Conservation (phyloP, 148 eudicot genomes). For the Dysphania ambrosioides region DNA sequence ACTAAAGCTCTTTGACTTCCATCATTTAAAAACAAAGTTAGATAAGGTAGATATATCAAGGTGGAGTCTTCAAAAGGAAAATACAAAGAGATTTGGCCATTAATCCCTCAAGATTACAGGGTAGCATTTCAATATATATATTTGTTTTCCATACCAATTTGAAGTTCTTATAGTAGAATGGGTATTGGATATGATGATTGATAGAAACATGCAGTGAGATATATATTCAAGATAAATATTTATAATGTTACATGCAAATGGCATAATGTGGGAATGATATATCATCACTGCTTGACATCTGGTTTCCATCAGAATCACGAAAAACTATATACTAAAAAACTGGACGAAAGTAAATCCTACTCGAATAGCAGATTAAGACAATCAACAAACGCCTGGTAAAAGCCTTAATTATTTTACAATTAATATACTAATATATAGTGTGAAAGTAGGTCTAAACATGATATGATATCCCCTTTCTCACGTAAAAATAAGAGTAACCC, state of each 20-base stretch:
- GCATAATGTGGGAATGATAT: too few species aligned
- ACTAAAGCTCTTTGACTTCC: too few species aligned
- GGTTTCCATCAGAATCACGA: neutral
- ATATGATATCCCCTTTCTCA: slow-evolving; percentile 14
- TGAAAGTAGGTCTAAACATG: slow-evolving; percentile 25
- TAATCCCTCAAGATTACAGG: too few species aligned
- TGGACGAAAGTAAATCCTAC: neutral
- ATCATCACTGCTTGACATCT: neutral
- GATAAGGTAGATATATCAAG: too few species aligned
- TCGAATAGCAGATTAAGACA: neutral
- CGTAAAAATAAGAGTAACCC: slow-evolving; percentile 6
- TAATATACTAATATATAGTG: neutral
- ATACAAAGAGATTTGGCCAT: too few species aligned
- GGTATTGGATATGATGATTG: neutral
- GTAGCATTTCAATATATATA: too few species aligned
- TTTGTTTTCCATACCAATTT: too few species aligned
- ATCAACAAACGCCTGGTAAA: neutral
- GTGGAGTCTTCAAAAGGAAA: too few species aligned
- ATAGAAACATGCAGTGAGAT: neutral
- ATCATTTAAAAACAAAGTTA: too few species aligned
- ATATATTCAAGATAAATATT: too few species aligned
- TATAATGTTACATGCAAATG: neutral
- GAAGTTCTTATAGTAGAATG: neutral
- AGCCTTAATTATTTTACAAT: neutral
- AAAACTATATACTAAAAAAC: too few species aligned